Base-by-base conservation (phyloP, 164 flowering plant genomes). In the Magnolia sinica region DNA sequence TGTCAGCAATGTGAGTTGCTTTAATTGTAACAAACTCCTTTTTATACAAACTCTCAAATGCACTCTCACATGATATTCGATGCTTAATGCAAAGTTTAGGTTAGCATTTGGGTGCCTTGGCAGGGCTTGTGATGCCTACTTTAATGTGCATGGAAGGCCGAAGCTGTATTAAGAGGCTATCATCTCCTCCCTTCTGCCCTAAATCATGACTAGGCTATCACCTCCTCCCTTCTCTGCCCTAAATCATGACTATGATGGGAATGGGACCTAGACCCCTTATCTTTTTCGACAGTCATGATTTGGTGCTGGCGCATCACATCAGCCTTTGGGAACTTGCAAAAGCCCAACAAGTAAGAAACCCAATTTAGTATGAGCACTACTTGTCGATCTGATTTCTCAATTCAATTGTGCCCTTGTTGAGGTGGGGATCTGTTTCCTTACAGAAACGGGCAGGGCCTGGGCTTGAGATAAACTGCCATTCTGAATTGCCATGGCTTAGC, bases 1-100 rank as follows among this genome's bases (percentile, higher is more conserved):
- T 55, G 76, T 95, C 50, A 85, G 94, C 87, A 95, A 89, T 83
- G 99, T 95, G 89, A 90, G 90, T 70, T 75, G 49, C 18, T 20
- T 22, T 19, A 1, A 19, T 65, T 24, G 64, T 10, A 31, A 10
- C 2, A 10, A 45, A 29, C 24, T 29, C 52, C 13, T 31, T 27
- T 19, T 61, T 64, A 64, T n/a, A 20, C 22, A 7, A n/a, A 19
- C 24, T 64, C 23, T 11, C 23, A n/a, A 64, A n/a, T n/a, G 8
- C 24, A 19, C 67, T 19, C 67, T 64, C 9, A 64, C 8, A 19
- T 19, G 24, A 14, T 3, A 59, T 13, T 19, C 2, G 8, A 59
- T 8, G n/a, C 64, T 59, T 5, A 11, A 18, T 8, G 19, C 16
- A 59, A 59, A 59, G 19, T 3, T 6, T 13, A 59, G n/a, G 64